phyloP scores from a whole-genome alignment of 2,329 filamentous ascomycete genomes.

The Cercospora canescens region DNA sequence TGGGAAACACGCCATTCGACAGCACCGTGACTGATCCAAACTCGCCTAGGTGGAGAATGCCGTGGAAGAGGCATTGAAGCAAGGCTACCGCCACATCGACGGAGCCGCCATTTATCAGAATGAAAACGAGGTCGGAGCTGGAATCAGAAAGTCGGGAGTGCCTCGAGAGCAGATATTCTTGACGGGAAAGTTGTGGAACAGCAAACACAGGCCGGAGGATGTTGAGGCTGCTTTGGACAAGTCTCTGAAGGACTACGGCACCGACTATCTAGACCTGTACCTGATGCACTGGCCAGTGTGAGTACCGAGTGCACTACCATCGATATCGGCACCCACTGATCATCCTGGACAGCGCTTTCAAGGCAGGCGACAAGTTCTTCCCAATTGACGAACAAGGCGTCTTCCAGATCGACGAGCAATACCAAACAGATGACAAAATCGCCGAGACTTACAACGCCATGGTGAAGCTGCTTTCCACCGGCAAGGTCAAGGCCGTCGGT shows the following conservation, averaged over 20 bases:
- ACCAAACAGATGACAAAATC: conserved; percentile 40
- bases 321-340: background rate
- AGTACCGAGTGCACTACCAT: conserved; percentile 42
- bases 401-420: conserved; percentile 36
- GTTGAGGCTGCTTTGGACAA: conserved; percentile 24
- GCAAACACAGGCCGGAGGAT: conserved; percentile 56
- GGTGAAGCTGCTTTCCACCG: conserved; percentile 28
- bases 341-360: conserved; percentile 16
- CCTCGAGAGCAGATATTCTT: conserved; percentile 34
- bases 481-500: conserved; percentile 32
- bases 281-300: conserved; percentile 52
- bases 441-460: conserved; percentile 28
- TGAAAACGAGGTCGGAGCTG: conserved; percentile 31
- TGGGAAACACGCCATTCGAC: conserved; percentile 2
- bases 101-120: conserved; percentile 39
- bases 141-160: conserved; percentile 30
- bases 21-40: conserved; percentile 37
- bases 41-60: conserved; percentile 28
- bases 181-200: conserved; percentile 65
- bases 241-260: conserved; percentile 45
- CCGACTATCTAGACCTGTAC: conserved; percentile 51
- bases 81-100: conserved; percentile 43
- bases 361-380: conserved; percentile 37
- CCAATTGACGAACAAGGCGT: conserved; percentile 38
- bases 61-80: conserved; percentile 36